These are phyloP conservation scores for Calonectria montana DNA, from an alignment of 2,329 filamentous ascomycete species.

Conservation along the genomic window DNA sequence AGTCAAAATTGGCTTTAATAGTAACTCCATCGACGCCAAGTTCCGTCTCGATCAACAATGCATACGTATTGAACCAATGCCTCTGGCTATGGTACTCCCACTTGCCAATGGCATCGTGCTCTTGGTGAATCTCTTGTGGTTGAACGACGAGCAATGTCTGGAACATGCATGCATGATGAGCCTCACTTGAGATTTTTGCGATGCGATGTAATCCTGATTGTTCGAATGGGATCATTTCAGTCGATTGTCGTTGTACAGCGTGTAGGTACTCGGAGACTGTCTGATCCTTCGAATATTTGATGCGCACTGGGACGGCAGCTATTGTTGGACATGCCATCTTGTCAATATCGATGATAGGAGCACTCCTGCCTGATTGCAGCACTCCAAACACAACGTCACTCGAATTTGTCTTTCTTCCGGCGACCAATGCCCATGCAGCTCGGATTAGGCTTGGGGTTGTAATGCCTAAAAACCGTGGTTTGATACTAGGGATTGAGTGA, in stretches of 20 bases:
- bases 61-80: neutral
- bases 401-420: slow-evolving; percentile 29
- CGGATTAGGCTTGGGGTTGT: slow-evolving; percentile 33
- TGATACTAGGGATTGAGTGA: neutral
- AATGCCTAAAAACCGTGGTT: neutral
- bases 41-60: slow-evolving; percentile 9
- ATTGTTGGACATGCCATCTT: slow-evolving; percentile 30
- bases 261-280: slow-evolving; percentile 55
- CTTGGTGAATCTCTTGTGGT: neutral
- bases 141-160: slow-evolving; percentile 27
- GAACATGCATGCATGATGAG: slow-evolving; percentile 10
- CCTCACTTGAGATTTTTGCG: neutral
- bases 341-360: slow-evolving; percentile 35
- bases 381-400: slow-evolving; percentile 40
- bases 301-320: slow-evolving; percentile 30
- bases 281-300: slow-evolving; percentile 39
- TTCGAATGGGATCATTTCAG: slow-evolving; percentile 25
- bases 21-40: neutral
- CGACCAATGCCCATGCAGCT: slow-evolving; percentile 44
- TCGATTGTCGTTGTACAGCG: slow-evolving; percentile 26
- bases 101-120: neutral
- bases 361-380: slow-evolving; percentile 38
- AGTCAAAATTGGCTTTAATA: slow-evolving; percentile 12
- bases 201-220: slow-evolving; percentile 27
- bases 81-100: neutral